Base-by-base conservation (phyloP, 495 filamentous ascomycete genomes). In the Lasiosphaeris hirsuta region DNA sequence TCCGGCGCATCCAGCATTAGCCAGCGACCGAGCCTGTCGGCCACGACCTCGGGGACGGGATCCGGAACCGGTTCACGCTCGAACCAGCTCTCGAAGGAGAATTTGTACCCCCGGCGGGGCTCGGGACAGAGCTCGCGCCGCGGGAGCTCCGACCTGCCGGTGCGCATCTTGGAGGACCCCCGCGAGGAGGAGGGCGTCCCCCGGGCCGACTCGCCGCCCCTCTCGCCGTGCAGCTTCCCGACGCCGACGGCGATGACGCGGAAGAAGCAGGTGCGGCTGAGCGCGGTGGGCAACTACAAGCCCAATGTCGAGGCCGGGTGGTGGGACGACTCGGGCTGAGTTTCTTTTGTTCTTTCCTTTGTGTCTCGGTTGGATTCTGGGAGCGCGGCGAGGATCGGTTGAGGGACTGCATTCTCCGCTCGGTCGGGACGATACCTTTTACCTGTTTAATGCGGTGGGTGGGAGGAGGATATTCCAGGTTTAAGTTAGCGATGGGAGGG, bases 231-330 rank as follows among this genome's bases (percentile, higher is more conserved):
- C 5, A 64, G 64, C 18, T 68, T 71, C 19, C 55, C 68, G 30
- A 53, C 57, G 57, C 62, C 51, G 47, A 64, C 59, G 59, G 65
- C 62, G 63, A 76, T 68, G 55, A 66, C 60, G 56, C 70, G 73
- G 55, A 75, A 75, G 63, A 78, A 75, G 62, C 65, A 69, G 17
- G 73, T 73, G 30, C 69, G 77, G 41, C 55, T 79, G 43, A 79
- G 77, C 49, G 77, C 77, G 3, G 75, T 79, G 18, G 77, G 77
- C 11, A 66, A 55, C 23, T 64, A 59, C 41, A 61, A 66, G 34
- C 57, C 64, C 15, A 65, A 56, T 39, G 58, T 68, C 8, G 74
- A 75, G 15, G 64, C 69, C 6, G 72, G 73, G 11, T 77, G 69
- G 68, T 77, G 69, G 75, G 69, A 68, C n/a, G 71, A 73, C 46